These are phyloP conservation scores for Suhomyces canberraensis DNA, from an alignment of 805 yeast genomes.

Conservation along the genomic window DNA sequence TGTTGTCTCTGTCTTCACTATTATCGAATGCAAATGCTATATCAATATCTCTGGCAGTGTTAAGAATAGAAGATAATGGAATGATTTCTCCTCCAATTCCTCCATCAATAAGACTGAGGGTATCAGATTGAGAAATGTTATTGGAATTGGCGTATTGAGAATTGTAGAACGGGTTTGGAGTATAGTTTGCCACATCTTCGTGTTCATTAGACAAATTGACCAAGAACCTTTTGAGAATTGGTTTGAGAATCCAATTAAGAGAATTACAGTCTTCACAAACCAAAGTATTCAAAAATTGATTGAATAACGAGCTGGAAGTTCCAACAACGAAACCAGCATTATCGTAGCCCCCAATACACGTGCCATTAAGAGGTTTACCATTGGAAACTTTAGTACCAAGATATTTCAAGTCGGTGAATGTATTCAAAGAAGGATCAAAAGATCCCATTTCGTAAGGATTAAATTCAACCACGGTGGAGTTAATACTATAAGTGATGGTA, in stretches of 20 bases:
- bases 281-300: conserved; percentile 31
- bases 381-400: conserved; percentile 33
- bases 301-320: conserved; percentile 39
- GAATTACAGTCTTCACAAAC: conserved; percentile 31
- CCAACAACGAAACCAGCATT: conserved; percentile 40
- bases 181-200: conserved; percentile 32
- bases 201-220: conserved; percentile 19
- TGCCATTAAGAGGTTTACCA: conserved; percentile 24
- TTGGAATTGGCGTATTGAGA: conserved; percentile 27
- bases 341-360: conserved; percentile 35
- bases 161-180: conserved; percentile 37
- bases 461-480: conserved; percentile 40
- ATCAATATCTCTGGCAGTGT: conserved; percentile 34
- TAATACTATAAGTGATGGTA: conserved; percentile 25
- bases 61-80: conserved; percentile 32
- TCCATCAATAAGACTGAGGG: conserved; percentile 36
- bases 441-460: conserved; percentile 44
- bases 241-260: conserved; percentile 23
- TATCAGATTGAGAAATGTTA: conserved; percentile 23
- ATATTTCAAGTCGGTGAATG: conserved; percentile 36
- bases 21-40: conserved; percentile 38
- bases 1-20: conserved; percentile 21
- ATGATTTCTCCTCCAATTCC: conserved; percentile 37
- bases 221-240: conserved; percentile 23
- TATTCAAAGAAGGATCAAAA: conserved; percentile 36